phyloP scores from a whole-genome alignment of 768 basidiomycete species.

The Collybiopsis confluens region DNA sequence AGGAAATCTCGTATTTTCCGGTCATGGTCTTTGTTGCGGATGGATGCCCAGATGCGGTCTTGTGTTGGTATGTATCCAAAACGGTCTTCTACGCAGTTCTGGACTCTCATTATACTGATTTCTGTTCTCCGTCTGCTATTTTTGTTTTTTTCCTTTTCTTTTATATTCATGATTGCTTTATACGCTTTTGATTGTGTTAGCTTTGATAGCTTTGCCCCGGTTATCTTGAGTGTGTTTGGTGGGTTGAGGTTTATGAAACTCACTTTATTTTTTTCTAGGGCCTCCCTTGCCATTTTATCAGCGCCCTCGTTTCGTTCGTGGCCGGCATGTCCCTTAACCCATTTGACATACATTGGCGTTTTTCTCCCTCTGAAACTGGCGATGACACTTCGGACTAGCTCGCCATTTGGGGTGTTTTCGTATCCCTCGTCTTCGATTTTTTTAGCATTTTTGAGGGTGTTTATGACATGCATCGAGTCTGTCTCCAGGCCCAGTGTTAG shows the following conservation, averaged over 20 bases:
- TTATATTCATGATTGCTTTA: slow-evolving; percentile 7
- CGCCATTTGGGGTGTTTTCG: neutral
- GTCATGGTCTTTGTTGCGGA: neutral
- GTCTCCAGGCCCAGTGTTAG: no score
- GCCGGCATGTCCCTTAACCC: slow-evolving; percentile 22
- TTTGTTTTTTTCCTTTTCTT: neutral
- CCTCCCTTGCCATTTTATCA: slow-evolving; percentile 17
- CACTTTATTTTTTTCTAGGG: neutral
- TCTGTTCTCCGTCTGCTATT: no score
- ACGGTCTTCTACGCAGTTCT: neutral
- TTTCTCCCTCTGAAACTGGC: slow-evolving; percentile 7
- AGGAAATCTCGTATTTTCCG: slow-evolving; percentile 10
- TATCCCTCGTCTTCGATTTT: no score
- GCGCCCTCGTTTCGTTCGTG: slow-evolving; percentile 20
- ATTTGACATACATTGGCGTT: slow-evolving; percentile 17
- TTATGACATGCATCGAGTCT: no score
- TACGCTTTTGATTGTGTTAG: slow-evolving; percentile 16
- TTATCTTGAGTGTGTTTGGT: neutral
- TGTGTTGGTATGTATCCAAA: slow-evolving; percentile 4
- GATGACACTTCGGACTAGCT: neutral
- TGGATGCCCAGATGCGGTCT: slow-evolving; percentile 1
- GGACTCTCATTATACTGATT: slow-evolving; percentile 1
- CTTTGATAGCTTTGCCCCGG: slow-evolving; percentile 12
- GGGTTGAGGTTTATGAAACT: slow-evolving; percentile 9
- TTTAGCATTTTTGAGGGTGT: no score